These are phyloP conservation scores for Closterium sp. DNA, from an alignment of 139 green algal species.

Conservation along the genomic window DNA sequence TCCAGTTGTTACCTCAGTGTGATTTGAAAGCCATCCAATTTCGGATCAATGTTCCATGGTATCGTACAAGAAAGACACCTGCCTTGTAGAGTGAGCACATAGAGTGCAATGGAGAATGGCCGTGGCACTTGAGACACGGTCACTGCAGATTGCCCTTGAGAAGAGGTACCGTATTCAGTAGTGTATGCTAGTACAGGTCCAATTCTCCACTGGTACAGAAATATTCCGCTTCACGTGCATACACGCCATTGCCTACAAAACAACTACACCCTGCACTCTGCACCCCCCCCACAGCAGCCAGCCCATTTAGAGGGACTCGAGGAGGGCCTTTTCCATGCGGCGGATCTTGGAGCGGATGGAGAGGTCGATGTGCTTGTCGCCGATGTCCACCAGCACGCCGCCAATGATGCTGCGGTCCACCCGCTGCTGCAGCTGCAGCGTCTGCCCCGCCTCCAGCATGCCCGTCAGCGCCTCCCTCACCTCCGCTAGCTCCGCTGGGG, in stretches of 20 bases:
- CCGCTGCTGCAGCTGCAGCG: slow-evolving; percentile 55
- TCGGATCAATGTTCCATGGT: too few species aligned
- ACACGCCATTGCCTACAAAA: background rate
- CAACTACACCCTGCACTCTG: too few species aligned
- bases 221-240: background rate
- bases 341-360: slow-evolving; percentile 55
- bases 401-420: slow-evolving; percentile 75
- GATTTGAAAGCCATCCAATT: too few species aligned
- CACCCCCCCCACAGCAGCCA: too few species aligned
- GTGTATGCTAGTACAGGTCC: too few species aligned
- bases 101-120: too few species aligned
- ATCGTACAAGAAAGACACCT: too few species aligned
- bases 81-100: too few species aligned
- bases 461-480: slow-evolving; percentile 59
- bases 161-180: too few species aligned
- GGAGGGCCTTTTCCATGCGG: slow-evolving; percentile 29
- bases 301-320: background rate
- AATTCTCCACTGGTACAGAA: background rate
- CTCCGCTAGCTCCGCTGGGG: slow-evolving; percentile 57
- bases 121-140: too few species aligned
- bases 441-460: slow-evolving; percentile 63
- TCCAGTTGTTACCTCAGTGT: background rate
- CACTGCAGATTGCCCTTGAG: too few species aligned
- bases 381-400: slow-evolving; percentile 73
- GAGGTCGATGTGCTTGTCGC: slow-evolving; percentile 79